Base-by-base conservation (phyloP, 2,329 filamentous ascomycete species). In the Dryadomyces quercivorus region DNA sequence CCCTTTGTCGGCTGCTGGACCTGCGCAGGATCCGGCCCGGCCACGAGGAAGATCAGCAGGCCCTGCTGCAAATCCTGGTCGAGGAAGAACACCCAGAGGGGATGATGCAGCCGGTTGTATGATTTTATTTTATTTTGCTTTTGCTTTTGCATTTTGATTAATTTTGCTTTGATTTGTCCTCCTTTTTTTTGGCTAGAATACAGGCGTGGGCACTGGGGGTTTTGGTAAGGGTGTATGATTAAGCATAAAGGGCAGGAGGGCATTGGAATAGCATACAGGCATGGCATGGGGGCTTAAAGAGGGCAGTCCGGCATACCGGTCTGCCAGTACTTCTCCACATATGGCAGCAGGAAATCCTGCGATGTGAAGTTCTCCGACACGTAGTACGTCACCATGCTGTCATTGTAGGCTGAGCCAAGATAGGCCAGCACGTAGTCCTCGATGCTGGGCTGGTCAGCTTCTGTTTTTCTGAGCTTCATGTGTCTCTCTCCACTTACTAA, bases 331-430 rank as follows among this genome's bases (percentile, higher is more conserved):
- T 65, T 59, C 62, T 68, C 62, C 10, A 69, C 66, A 54, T 70
- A 74, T 18, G 68, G 64, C 7, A 69, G 62, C 52, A 73, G 61
- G 55, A 70, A 70, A 50, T 72, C 69, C 57, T 65, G 68, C 12
- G 68, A 68, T 3, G 65, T 69, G 56, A 71, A 72, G 55, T 67
- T 67, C 51, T 65, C 65, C 55, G 66, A 63, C 48, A 73, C 64
- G 51, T 73, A 73, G 54, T 68, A 68, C 31, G 62, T 60, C 5
- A 72, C 67, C 57, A 67, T 63, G 55, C 60, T 61, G 31, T 61
- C 59, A 21, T 64, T 68, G 59, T 67, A 73, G 15, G 56, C 60
- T 2, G 62, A 60, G 18, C 69, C 70, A 8, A 74, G 66, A 46
- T 67, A 64, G 5, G 60, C 57, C 21, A 73, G 60, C 16, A 74